Evolutionary conservation across 768 basidiomycete species (phyloP).

Genomic region (Hypholoma fasciculare): DNA sequence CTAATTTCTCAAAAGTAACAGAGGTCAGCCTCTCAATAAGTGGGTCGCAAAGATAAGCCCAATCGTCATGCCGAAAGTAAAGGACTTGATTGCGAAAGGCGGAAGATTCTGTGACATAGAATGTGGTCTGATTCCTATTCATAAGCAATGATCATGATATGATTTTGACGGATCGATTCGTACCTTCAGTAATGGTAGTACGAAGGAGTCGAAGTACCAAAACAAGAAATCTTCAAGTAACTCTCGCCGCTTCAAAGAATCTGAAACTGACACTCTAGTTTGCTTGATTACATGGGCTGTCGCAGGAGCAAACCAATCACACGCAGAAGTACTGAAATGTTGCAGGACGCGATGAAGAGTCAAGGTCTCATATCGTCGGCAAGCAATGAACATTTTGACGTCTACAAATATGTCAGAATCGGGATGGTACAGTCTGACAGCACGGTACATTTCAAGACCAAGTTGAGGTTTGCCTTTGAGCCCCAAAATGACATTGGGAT

Average conservation of each 20-base stretch:
- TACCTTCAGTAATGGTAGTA: conserved; percentile 79
- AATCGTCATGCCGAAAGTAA: conserved; percentile 95
- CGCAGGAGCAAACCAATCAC: conserved; percentile 73
- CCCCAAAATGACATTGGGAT: conserved; percentile 86
- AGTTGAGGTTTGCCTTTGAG: conserved; percentile 57
- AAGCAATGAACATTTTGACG: conserved; percentile 69
- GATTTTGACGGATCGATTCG: conserved; percentile 10
- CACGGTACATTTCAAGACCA: conserved; percentile 51
- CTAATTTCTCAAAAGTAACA: conserved; percentile 69
- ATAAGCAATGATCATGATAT: background rate
- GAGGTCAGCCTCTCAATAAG: conserved; percentile 72
- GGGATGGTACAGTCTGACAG: background rate
- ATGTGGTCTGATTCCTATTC: conserved; percentile 64
- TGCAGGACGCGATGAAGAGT: conserved; percentile 79
- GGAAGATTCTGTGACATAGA: conserved; percentile 92
- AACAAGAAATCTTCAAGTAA: conserved; percentile 86
- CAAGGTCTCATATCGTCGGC: conserved; percentile 79
- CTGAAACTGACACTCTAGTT: conserved; percentile 56
- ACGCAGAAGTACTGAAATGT: conserved; percentile 69
- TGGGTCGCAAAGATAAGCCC: conserved; percentile 81
- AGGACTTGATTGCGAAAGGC: conserved; percentile 80
- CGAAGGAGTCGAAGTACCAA: conserved; percentile 91
- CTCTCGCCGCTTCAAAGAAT: conserved; percentile 76
- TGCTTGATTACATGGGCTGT: conserved; percentile 37
- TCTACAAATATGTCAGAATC: conserved; percentile 39